Evolutionary conservation across 2,329 filamentous ascomycete genomes (phyloP).

Genomic region (Ascochyta viciae-villosae): DNA sequence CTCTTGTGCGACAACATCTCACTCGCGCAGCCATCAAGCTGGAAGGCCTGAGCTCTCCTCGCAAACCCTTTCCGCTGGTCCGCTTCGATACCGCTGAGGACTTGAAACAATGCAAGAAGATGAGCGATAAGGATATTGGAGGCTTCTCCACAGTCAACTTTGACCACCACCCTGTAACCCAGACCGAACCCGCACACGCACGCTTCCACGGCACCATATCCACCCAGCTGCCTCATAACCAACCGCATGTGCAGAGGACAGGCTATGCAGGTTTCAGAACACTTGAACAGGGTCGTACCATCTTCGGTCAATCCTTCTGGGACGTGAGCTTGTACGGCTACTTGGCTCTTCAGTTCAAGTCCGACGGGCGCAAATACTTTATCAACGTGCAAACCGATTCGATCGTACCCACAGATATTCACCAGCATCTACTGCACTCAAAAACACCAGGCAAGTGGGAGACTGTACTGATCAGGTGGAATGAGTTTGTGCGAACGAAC

Average conservation of each 20-base stretch:
- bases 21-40: constrained; percentile 66
- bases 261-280: constrained; percentile 94
- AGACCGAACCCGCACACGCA: constrained; percentile 69
- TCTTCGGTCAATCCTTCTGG: constrained; percentile 89
- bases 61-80: constrained; percentile 69
- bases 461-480: constrained; percentile 89
- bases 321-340: constrained; percentile 89
- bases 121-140: constrained; percentile 87
- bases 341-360: constrained; percentile 86
- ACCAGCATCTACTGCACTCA: constrained; percentile 88
- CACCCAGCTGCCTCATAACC: constrained; percentile 77
- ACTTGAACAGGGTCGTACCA: constrained; percentile 72
- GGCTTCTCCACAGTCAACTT: constrained; percentile 80
- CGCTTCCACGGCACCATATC: constrained; percentile 90
- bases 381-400: constrained; percentile 96
- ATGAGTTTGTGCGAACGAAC: constrained; percentile 94
- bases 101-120: constrained; percentile 67
- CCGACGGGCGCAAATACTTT: constrained; percentile 90
- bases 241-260: constrained; percentile 75
- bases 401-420: constrained; percentile 91
- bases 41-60: constrained; percentile 71
- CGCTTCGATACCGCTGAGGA: constrained; percentile 63
- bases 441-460: constrained; percentile 88
- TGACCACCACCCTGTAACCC: constrained; percentile 63
- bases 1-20: constrained; percentile 32